phyloP scores from a whole-genome alignment of 345 rosid species.

The Carallia brachiata region DNA sequence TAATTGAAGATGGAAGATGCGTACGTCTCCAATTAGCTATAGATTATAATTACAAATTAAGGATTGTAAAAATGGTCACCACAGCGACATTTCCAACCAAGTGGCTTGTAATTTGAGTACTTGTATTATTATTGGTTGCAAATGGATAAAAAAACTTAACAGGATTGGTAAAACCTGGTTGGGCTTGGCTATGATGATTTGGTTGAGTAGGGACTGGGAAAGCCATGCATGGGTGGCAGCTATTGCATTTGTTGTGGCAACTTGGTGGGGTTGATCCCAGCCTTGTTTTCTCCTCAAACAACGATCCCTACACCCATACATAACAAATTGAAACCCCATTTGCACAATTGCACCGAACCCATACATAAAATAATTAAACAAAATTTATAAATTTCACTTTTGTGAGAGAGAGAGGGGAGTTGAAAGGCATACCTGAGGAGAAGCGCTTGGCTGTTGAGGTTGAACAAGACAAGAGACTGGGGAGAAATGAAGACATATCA shows the following conservation, averaged over 20 bases:
- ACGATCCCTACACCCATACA: constrained; percentile 33
- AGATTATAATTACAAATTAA: constrained; percentile 1
- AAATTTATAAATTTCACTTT: too few species aligned
- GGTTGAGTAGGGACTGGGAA: constrained; percentile 71
- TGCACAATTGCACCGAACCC: neutral
- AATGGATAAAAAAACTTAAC: constrained; percentile 17
- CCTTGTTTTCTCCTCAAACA: constrained; percentile 64
- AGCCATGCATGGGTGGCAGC: constrained; percentile 89
- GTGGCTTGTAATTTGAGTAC: constrained; percentile 90
- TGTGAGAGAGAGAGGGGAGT: neutral
- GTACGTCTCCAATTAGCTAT: too few species aligned
- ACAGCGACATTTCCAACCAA: constrained; percentile 92
- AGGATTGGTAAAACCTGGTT: neutral
- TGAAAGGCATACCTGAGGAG: constrained; percentile 19
- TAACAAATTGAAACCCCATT: neutral
- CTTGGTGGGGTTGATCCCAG: constrained; percentile 90
- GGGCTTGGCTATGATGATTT: constrained; percentile 19
- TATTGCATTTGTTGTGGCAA: constrained; percentile 82
- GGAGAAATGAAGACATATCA: constrained; percentile 16
- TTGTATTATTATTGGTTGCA: constrained; percentile 35
- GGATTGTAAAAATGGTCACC: constrained; percentile 74
- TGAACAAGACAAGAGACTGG: constrained; percentile 27
- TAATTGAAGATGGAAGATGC: too few species aligned
- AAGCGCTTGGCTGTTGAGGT: constrained; percentile 9
- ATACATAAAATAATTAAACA: neutral